A percentile compares a stretch with the other conserved stretches of the same genome.
phyloP scores from a whole-genome alignment of 2,329 filamentous ascomycete species.

The Alternaria dauci region DNA sequence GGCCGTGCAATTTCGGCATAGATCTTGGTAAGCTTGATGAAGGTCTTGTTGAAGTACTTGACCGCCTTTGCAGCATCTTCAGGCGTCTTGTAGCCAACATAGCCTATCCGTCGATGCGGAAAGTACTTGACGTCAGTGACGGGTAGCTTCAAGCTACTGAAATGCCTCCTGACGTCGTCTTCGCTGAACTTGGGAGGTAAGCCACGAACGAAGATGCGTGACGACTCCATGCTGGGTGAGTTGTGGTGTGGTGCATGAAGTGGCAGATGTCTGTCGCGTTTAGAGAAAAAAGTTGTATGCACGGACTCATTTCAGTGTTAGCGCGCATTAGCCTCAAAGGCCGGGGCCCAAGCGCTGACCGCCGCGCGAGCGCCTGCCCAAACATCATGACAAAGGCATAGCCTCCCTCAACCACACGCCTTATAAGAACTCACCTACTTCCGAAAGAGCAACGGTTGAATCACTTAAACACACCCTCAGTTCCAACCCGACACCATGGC shows the following conservation, averaged over 20 bases:
- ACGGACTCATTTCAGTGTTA: conserved; percentile 14
- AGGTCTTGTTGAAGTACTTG: conserved; percentile 94
- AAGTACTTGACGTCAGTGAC: conserved; percentile 95
- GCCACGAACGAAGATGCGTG: conserved; percentile 74
- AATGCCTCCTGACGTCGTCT: conserved; percentile 87
- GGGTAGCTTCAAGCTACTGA: conserved; percentile 69
- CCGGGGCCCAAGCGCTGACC: conserved; percentile 12
- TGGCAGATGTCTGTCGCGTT: conserved; percentile 10
- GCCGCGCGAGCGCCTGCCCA: conserved; percentile 22
- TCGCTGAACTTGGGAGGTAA: conserved; percentile 86
- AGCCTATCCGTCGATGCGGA: conserved; percentile 88
- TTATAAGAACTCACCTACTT: conserved; percentile 11
- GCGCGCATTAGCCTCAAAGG: conserved; percentile 4
- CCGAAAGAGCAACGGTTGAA: conserved; percentile 3
- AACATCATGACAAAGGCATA: conserved; percentile 28
- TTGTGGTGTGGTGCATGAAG: conserved; percentile 11
- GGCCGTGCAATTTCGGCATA: conserved; percentile 86
- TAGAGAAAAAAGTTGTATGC: conserved; percentile 23
- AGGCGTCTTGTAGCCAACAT: conserved; percentile 88
- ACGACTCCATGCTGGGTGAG: conserved; percentile 69
- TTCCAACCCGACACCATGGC: conserved; percentile 43
- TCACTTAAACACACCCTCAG: conserved; percentile 1
- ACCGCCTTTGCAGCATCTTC: conserved; percentile 83
- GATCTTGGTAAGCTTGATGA: conserved; percentile 95
- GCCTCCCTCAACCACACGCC: conserved; percentile 16